Percentiles rank a stretch among this genome's conserved stretches.
These are phyloP conservation scores for Talaromyces nanjingensis DNA, from an alignment of 495 filamentous ascomycete genomes.

Conservation along the genomic window DNA sequence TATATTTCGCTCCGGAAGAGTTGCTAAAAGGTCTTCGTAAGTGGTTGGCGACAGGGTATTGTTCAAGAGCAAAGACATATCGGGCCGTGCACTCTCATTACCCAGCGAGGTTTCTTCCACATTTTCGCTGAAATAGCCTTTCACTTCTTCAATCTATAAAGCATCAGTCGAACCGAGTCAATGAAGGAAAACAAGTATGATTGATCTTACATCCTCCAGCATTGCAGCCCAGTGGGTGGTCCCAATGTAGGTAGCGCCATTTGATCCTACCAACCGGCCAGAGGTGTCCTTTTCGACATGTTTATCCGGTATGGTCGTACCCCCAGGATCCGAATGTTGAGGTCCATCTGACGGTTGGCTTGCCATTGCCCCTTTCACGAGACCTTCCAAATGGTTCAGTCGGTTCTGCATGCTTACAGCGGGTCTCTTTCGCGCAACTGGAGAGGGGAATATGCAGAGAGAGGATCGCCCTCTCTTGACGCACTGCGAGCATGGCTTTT, in stretches of 20 bases:
- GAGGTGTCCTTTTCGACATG: neutral
- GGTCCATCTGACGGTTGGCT: neutral
- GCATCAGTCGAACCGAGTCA: neutral
- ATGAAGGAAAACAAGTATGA: neutral
- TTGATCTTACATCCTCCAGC: conserved; percentile 1
- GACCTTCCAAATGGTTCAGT: neutral
- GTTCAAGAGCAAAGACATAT: neutral
- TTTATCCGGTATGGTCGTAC: neutral
- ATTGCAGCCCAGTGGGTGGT: conserved; percentile 2
- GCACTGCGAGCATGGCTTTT: neutral
- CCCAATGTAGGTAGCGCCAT: neutral
- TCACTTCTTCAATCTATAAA: conserved; percentile 1
- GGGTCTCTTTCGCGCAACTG: neutral
- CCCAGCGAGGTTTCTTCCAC: neutral
- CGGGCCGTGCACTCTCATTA: neutral
- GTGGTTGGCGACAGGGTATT: neutral
- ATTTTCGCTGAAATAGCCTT: neutral
- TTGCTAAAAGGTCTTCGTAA: neutral
- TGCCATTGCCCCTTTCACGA: conserved; percentile 4
- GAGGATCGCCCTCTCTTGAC: neutral
- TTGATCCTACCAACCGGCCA: neutral
- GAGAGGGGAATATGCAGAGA: neutral
- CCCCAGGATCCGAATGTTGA: neutral
- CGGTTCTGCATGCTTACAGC: neutral
- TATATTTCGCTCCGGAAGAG: neutral